These are phyloP conservation scores for Aspergillus diversus DNA, from an alignment of 495 filamentous ascomycete species.

Conservation along the genomic window DNA sequence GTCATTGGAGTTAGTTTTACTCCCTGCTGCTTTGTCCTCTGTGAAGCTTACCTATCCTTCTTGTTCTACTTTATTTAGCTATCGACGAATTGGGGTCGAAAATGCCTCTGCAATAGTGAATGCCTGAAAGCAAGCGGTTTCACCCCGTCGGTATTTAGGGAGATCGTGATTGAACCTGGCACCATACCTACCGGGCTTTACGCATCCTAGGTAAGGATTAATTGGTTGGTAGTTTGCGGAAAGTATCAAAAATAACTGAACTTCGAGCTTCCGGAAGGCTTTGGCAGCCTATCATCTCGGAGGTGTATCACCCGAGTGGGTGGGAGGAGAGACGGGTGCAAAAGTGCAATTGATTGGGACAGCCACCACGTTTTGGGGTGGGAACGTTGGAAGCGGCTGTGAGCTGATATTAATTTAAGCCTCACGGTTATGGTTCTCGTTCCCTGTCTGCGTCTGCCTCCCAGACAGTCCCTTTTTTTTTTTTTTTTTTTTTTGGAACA, in stretches of 20 bases:
- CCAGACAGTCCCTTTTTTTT: too few species aligned
- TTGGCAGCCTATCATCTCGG: background rate
- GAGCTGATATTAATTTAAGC: too few species aligned
- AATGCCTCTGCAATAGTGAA: background rate
- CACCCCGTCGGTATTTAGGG: background rate
- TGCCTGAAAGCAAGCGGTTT: background rate
- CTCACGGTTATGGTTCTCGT: too few species aligned
- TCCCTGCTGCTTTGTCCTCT: background rate
- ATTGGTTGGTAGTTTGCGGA: background rate
- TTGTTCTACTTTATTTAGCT: background rate
- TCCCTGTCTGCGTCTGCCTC: too few species aligned
- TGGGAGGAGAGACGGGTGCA: too few species aligned
- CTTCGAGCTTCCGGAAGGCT: background rate
- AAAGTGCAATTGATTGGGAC: too few species aligned
- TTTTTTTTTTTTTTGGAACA: too few species aligned
- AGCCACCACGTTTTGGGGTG: too few species aligned
- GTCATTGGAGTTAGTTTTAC: background rate
- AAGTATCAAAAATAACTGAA: background rate
- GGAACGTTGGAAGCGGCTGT: too few species aligned
- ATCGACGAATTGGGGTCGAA: background rate
- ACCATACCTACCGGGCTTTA: constrained; percentile 1
- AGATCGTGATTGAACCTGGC: background rate
- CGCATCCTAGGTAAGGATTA: background rate
- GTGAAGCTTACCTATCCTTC: background rate
- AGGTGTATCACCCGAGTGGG: background rate